Evolutionary conservation across 2,329 filamentous ascomycete species (phyloP).

Genomic region (Corniculantispora saksenae): DNA sequence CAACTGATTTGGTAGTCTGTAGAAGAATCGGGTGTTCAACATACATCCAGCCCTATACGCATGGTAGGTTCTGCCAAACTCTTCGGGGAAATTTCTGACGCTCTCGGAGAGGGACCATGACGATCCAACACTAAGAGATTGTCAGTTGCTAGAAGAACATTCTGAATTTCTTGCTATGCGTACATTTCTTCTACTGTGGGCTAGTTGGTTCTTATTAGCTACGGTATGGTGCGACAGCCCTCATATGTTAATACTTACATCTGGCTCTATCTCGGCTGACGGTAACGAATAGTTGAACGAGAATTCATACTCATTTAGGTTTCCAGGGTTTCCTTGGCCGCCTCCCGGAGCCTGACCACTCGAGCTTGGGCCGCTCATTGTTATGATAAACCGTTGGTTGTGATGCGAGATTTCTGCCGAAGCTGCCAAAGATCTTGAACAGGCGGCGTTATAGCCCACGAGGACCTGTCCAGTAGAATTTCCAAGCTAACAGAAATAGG

Average conservation of each 20-base stretch:
- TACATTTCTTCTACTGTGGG: constrained; percentile 16
- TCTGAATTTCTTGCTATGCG: background rate
- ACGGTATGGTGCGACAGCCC: background rate
- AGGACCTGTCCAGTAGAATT: too few species aligned
- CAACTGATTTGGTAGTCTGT: background rate
- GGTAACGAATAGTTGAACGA: constrained; percentile 15
- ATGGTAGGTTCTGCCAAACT: constrained; percentile 50
- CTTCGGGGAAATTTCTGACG: constrained; percentile 42
- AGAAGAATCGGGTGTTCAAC: constrained; percentile 23
- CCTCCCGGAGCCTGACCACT: background rate
- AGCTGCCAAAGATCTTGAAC: background rate
- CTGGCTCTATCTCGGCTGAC: constrained; percentile 11
- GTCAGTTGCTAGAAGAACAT: background rate
- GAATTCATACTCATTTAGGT: constrained; percentile 15
- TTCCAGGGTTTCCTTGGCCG: background rate
- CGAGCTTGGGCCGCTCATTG: constrained; percentile 3
- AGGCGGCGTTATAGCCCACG: too few species aligned
- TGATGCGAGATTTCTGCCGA: background rate
- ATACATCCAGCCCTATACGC: constrained; percentile 49
- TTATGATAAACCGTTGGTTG: background rate
- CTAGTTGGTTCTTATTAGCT: constrained; percentile 5
- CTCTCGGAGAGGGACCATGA: constrained; percentile 44
- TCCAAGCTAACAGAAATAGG: too few species aligned
- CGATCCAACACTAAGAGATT: constrained; percentile 22
- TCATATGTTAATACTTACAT: constrained; percentile 6